Base-by-base conservation (phyloP, 148 eudicot species). In the Chenopodium quinoa region DNA sequence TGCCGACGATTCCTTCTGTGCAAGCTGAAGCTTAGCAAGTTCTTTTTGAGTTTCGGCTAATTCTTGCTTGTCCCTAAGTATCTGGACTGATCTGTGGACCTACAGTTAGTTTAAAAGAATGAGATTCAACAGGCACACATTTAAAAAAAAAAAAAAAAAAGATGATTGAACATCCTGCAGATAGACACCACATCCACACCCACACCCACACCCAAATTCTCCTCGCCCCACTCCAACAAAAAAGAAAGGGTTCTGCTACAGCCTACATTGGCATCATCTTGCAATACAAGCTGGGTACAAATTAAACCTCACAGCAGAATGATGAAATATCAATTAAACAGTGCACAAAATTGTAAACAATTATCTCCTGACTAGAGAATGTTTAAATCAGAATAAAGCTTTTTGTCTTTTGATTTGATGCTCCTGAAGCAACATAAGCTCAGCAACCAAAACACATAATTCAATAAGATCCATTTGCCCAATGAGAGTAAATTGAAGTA, bases 11-110 rank as follows among this genome's bases (percentile, higher is more conserved):
- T 88, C 97, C 80, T 91, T 93, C 79, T 96, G 99, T 9, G 93
- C 91, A 85, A 96, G 92, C 82, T 96, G 99, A 75, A 96, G 95
- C 83, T 92, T 93, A 40, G 98, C 95, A 22, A 96, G 92, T 86
- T 96, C 99, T 84, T 93, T 93, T 75, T 96, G 99, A 34, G 99
- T 86, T 63, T 96, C 99, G 4, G 98, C 95, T 81, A 96, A 90
- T 85, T 93, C 99, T 86, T 96, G 99, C 76, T 96, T 96, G 86
- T 96, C 99, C 89, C 99, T 89, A 20, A 96, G 90, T 82, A 96
- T 90, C 88, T 96, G 99, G 46, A 96, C 97, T 14, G 98, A 91
- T 85, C 99, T 88, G 84, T 92, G 99, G 17, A 96, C 99, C 99
- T 95, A 90, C 64, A 77, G 52, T 80, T 27, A 54, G 19, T 34